Conservation (phyloP, 2,329 filamentous ascomycete genomes). For the Curvularia eragrostidis region DNA sequence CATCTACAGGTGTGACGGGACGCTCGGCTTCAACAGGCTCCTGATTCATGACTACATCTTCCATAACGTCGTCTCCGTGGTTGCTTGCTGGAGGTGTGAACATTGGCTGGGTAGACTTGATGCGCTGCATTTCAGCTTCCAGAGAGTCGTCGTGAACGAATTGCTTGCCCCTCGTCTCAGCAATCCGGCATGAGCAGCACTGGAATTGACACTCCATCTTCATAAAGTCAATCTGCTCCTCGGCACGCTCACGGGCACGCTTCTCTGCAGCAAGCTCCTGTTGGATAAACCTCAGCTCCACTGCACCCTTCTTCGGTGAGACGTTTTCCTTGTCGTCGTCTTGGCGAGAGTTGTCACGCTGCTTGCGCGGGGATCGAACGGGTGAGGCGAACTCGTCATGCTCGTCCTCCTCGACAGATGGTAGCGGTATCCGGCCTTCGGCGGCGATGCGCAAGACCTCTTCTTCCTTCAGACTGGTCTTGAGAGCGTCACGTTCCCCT, state of each 20-base stretch:
- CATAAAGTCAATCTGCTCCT: slow-evolving; percentile 77
- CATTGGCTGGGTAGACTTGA: slow-evolving; percentile 57
- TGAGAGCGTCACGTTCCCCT: slow-evolving; percentile 76
- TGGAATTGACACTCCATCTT: slow-evolving; percentile 75
- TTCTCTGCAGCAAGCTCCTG: slow-evolving; percentile 61
- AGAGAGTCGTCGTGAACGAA: slow-evolving; percentile 50
- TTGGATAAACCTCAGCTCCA: slow-evolving; percentile 57
- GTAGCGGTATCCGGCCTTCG: slow-evolving; percentile 72
- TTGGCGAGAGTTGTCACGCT: slow-evolving; percentile 53
- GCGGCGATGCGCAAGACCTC: slow-evolving; percentile 75
- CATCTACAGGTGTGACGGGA: slow-evolving; percentile 30
- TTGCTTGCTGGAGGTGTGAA: slow-evolving; percentile 69
- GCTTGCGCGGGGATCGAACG: slow-evolving; percentile 58
- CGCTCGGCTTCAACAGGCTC: slow-evolving; percentile 28
- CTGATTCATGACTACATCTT: slow-evolving; percentile 36
- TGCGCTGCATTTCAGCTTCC: slow-evolving; percentile 45
- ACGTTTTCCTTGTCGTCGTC: slow-evolving; percentile 57
- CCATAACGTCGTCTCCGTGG: slow-evolving; percentile 58
- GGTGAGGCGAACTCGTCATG: slow-evolving; percentile 70
- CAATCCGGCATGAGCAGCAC: slow-evolving; percentile 66
- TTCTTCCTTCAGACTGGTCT: slow-evolving; percentile 74
- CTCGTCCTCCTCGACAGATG: slow-evolving; percentile 57
- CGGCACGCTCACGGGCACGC: slow-evolving; percentile 69
- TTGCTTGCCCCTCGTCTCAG: slow-evolving; percentile 48
- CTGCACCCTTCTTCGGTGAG: slow-evolving; percentile 52